Evolutionary conservation across 2,329 filamentous ascomycete genomes (phyloP).

Genomic region (Xylaria sp.): DNA sequence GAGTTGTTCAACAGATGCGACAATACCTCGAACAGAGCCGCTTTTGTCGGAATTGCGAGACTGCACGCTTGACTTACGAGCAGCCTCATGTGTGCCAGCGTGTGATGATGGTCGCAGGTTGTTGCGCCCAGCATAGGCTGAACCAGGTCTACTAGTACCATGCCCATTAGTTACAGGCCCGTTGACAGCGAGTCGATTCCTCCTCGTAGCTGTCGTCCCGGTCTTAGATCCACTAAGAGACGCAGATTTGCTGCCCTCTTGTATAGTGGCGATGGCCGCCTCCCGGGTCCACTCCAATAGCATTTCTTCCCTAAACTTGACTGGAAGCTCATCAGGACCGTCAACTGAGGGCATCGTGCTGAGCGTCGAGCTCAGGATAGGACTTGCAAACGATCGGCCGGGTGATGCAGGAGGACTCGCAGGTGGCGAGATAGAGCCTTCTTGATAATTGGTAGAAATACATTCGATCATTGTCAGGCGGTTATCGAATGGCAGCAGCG

Average conservation of each 20-base stretch:
- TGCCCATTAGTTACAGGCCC: slow-evolving; percentile 49
- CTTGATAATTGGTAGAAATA: slow-evolving; percentile 74
- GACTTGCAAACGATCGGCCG: slow-evolving; percentile 65
- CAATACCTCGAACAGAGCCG: slow-evolving; percentile 53
- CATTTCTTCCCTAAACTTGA: slow-evolving; percentile 75
- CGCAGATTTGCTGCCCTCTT: slow-evolving; percentile 71
- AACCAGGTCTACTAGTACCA: slow-evolving; percentile 47
- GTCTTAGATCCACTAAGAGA: slow-evolving; percentile 78
- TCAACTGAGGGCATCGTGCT: slow-evolving; percentile 47
- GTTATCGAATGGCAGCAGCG: slow-evolving; percentile 77
- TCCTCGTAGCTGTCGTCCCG: slow-evolving; percentile 61
- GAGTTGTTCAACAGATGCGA: slow-evolving; percentile 68
- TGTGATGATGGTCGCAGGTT: slow-evolving; percentile 57
- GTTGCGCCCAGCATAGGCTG: slow-evolving; percentile 56
- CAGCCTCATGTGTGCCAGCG: slow-evolving; percentile 45
- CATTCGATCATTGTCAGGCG: slow-evolving; percentile 73
- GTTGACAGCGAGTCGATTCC: slow-evolving; percentile 65
- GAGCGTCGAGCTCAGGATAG: slow-evolving; percentile 60
- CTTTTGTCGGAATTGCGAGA: slow-evolving; percentile 54
- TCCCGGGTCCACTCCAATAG: slow-evolving; percentile 81
- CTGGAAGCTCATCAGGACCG: slow-evolving; percentile 64
- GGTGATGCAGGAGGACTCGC: slow-evolving; percentile 74
- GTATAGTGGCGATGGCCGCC: slow-evolving; percentile 68
- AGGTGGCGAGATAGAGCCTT: slow-evolving; percentile 66
- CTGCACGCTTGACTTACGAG: slow-evolving; percentile 58